phyloP scores from a whole-genome alignment of 164 flowering plant species.

The Malania oleifera region DNA sequence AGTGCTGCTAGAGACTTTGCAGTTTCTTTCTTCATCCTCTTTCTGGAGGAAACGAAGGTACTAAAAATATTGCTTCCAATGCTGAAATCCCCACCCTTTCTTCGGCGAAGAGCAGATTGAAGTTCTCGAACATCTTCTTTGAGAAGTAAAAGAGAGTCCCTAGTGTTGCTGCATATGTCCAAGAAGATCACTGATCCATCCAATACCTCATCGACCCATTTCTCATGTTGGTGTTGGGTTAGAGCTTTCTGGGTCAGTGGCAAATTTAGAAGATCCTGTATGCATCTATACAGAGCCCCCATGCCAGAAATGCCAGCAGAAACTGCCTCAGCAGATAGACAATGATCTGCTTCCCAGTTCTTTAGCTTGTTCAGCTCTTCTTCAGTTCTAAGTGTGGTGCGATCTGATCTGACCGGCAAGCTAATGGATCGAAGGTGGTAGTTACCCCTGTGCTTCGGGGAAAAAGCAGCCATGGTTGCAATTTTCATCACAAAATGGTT shows the following conservation, averaged over 20 bases:
- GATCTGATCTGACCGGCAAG: constrained; percentile 33
- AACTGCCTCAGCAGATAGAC: constrained; percentile 7
- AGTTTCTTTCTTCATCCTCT: constrained; percentile 29
- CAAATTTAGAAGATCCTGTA: constrained; percentile 20
- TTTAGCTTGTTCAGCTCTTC: constrained; percentile 20
- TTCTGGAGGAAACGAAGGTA: constrained; percentile 18
- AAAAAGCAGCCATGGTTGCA: constrained; percentile 17
- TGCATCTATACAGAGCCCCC: constrained; percentile 18
- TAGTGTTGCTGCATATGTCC: constrained; percentile 24
- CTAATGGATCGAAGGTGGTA: constrained; percentile 33
- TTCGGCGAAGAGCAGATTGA: constrained; percentile 30
- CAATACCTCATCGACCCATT: constrained; percentile 17
- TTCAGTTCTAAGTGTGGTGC: constrained; percentile 16
- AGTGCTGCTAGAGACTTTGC: constrained; percentile 18
- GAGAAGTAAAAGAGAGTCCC: constrained; percentile 18
- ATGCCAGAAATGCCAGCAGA: constrained; percentile 12
- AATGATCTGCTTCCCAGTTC: constrained; percentile 7
- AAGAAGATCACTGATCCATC: constrained; percentile 21
- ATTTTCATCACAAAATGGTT: not conserved
- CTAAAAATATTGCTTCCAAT: constrained; percentile 12
- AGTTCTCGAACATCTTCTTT: constrained; percentile 20
- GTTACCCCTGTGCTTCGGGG: not conserved
- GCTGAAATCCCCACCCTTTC: constrained; percentile 15
- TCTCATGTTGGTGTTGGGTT: constrained; percentile 14
- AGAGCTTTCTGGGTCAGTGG: constrained; percentile 25